Evolutionary conservation across 139 green algal genomes (phyloP).

Genomic region (Marvania coccoides): DNA sequence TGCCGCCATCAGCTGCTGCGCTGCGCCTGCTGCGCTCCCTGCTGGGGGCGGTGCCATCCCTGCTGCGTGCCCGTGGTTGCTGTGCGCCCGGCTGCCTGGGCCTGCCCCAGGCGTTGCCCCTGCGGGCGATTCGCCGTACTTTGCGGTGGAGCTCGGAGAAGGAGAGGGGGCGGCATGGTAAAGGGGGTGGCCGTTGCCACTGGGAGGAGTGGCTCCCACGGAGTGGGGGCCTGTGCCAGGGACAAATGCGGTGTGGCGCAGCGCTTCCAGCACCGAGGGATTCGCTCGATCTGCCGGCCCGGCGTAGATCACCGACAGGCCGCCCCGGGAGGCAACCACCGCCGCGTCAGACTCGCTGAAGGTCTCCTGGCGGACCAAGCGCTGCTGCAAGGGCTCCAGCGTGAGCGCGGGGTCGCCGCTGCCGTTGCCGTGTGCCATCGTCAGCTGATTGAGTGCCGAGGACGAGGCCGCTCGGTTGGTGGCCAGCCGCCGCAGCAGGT

Average conservation of each 20-base stretch:
- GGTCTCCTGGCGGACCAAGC: neutral
- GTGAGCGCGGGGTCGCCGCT: no score
- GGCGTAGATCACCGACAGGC: neutral
- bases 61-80: neutral
- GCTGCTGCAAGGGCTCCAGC: no score
- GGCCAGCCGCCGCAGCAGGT: no score
- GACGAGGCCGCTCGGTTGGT: no score
- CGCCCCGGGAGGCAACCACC: neutral
- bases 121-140: neutral
- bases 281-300: conserved; percentile 3
- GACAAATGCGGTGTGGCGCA: neutral
- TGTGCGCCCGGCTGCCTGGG: no score
- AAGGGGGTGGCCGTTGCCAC: no score
- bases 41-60: neutral
- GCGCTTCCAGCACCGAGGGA: neutral
- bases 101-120: neutral
- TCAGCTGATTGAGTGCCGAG: no score
- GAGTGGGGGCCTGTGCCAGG: neutral
- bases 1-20: neutral
- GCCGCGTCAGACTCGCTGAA: neutral
- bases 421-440: no score
- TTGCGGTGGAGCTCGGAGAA: no score
- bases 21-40: neutral
- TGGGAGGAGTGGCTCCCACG: neutral
- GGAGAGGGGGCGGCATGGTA: no score